Evolutionary conservation across 305 asterid species (phyloP), one percentile per base, ranked within the genome.

Genomic region (Ilex paraguariensis): DNA sequence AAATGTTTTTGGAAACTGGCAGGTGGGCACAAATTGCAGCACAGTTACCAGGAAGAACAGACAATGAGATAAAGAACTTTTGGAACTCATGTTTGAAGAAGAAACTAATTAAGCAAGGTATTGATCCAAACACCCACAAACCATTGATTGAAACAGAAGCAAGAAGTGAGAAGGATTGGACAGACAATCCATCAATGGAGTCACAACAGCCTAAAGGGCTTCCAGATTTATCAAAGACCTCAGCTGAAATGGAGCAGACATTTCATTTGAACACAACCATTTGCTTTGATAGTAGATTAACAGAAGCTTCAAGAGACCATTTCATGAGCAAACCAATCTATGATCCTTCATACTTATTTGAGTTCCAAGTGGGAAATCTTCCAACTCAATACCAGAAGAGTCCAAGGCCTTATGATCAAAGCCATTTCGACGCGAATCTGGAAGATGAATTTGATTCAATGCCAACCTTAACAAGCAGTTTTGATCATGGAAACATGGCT

Each of bases 21-120:
- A 90, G 97, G 74, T 90, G 97, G 97, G 96, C 97, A 54, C 93
- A 87, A 75, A 87, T 90, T 49, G 96, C 96, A 32, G 76, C 88
- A 12, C 95, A 86, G 12, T 64, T 90, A 53, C 97, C 95, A 0
- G 96, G 96, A 44, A 87, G 97, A 81, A 90, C 96, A 21, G 97
- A 90, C 21, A 90, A 90, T 15, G 97, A 87, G 84, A 87, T 90
- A 15, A 89, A 90, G 70, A 90, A 90, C 60, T 87, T 82, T 39
- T 90, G 97, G 96, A 86, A 90, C 57, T 87, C 97, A 7, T 70
- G 73, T 71, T 72, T 90, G 31, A 90, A 87, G 80, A 90, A 87
- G 83, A 90, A 84, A 72, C 75, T 90, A 10, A 58, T 78, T 40
- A 90, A 84, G 70, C 89, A 84, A 75, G 97, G 97, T 28, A 82